Evolutionary conservation across 164 flowering plant genomes (phyloP).

Genomic region (Stephania yunnanensis): DNA sequence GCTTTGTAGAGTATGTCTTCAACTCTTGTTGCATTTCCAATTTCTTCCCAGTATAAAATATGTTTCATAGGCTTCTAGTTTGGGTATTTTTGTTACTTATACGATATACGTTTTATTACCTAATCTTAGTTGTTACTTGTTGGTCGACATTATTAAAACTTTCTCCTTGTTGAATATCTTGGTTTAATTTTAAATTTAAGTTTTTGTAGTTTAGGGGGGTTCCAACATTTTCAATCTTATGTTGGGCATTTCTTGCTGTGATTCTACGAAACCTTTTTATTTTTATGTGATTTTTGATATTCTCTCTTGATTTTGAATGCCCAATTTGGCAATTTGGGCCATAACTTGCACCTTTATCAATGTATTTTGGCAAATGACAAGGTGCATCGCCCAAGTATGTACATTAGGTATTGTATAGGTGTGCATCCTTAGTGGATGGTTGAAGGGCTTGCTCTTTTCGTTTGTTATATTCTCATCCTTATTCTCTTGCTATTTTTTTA

Average conservation of each 20-base stretch:
- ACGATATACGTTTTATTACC: too few species aligned
- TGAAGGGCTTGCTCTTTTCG: too few species aligned
- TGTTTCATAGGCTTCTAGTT: not conserved
- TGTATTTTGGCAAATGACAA: too few species aligned
- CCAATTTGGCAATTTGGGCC: not conserved
- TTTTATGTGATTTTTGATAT: not conserved
- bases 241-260: not conserved
- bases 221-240: not conserved
- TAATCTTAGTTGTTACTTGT: not conserved
- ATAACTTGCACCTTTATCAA: too few species aligned
- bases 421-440: too few species aligned
- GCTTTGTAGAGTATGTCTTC: slow-evolving; percentile 43
- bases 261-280: too few species aligned
- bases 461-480: too few species aligned
- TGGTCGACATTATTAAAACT: not conserved
- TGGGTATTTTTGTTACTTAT: not conserved
- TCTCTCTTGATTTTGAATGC: not conserved
- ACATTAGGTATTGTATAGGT: too few species aligned
- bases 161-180: not conserved
- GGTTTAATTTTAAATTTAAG: not conserved
- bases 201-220: not conserved
- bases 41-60: not conserved
- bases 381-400: too few species aligned
- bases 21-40: not conserved
- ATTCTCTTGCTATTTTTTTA: too few species aligned